phyloP scores from a whole-genome alignment of 2,329 filamentous ascomycete genomes.

The Periconia sp. region DNA sequence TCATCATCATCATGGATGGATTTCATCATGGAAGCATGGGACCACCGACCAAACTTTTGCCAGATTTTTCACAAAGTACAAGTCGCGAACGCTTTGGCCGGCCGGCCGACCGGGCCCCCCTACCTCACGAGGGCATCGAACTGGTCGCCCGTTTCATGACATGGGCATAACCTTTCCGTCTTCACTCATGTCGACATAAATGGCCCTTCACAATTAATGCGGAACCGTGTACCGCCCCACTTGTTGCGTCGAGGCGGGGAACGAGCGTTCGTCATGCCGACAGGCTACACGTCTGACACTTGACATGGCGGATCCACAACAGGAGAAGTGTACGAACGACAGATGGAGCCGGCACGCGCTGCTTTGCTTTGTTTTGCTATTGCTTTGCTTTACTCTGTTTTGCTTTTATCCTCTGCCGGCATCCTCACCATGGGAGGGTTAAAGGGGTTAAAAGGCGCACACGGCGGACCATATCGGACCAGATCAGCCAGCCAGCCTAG shows the following conservation, averaged over 20 bases:
- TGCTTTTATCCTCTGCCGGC: no score
- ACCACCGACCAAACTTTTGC: neutral
- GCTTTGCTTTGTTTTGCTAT: no score
- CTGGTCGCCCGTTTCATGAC: conserved; percentile 1
- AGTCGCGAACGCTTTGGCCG: no score
- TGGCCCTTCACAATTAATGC: neutral
- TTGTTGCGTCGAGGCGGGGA: neutral
- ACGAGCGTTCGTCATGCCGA: conserved; percentile 3
- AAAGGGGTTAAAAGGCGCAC: no score
- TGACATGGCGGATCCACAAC: neutral
- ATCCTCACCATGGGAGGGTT: no score
- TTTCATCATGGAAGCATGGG: no score
- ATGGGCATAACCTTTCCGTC: neutral
- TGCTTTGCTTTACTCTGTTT: no score
- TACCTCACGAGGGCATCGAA: neutral
- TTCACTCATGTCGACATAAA: neutral
- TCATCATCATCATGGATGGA: no score
- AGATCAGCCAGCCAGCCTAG: neutral
- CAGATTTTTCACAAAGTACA: neutral
- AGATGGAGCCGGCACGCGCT: neutral
- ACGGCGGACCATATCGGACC: neutral
- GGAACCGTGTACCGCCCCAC: conserved; percentile 6
- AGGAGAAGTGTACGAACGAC: neutral
- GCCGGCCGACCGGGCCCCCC: no score
- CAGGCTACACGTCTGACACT: neutral